phyloP scores from a whole-genome alignment of 2,329 filamentous ascomycete genomes.

The Penicillium polonicum region DNA sequence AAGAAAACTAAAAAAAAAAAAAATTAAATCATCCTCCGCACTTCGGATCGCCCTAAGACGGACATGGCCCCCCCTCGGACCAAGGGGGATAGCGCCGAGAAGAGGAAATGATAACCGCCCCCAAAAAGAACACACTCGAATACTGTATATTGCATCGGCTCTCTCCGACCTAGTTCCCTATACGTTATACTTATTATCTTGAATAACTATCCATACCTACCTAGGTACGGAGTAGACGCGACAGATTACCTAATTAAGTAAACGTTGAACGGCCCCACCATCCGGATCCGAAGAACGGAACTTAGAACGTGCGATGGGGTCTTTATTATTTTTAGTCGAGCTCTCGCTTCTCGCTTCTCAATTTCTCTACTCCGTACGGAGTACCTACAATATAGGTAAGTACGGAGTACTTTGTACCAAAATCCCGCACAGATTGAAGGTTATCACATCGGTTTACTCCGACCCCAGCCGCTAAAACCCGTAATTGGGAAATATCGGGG shows the following conservation, averaged over 20 bases:
- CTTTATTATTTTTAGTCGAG: conserved; percentile 1
- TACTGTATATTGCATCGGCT: not conserved
- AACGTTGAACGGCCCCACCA: conserved; percentile 32
- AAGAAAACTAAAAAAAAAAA: not conserved
- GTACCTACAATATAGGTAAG: no score
- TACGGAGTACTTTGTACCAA: not conserved
- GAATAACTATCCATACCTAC: not conserved
- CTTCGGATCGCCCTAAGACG: conserved; percentile 11
- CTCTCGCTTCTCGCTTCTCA: not conserved
- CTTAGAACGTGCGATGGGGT: conserved; percentile 6
- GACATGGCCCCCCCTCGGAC: not conserved
- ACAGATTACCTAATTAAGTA: not conserved
- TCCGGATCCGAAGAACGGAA: conserved; percentile 24
- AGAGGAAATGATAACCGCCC: conserved; percentile 7
- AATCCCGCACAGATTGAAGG: not conserved
- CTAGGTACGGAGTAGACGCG: not conserved
- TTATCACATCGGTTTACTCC: conserved; percentile 2
- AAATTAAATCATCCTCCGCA: conserved; percentile 12
- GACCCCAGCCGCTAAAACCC: not conserved
- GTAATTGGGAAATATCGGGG: conserved; percentile 1
- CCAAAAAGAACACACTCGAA: not conserved
- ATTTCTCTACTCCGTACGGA: not conserved
- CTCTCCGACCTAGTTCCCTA: not conserved
- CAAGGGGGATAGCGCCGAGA: conserved; percentile 3
- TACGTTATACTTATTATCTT: not conserved